Evolutionary conservation across 768 basidiomycete genomes (phyloP).

Genomic region (Lactarius vividus): DNA sequence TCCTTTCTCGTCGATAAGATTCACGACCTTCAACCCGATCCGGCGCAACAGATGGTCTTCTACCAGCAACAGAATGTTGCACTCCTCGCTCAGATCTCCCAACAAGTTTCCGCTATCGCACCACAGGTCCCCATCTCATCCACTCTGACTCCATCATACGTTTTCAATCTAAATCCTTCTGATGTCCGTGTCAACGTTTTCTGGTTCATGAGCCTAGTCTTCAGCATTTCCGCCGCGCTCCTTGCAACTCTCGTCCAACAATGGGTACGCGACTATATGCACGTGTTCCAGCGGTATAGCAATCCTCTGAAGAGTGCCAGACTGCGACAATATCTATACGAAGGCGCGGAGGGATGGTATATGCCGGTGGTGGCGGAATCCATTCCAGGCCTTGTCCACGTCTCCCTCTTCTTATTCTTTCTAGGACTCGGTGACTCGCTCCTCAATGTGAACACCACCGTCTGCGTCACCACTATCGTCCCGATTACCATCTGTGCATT

Average conservation of each 20-base stretch:
- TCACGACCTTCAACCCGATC: slow-evolving; percentile 12
- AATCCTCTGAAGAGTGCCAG: slow-evolving; percentile 36
- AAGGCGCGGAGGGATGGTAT: slow-evolving; percentile 40
- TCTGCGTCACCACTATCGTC: slow-evolving; percentile 8
- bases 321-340: slow-evolving; percentile 39
- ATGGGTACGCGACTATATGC: slow-evolving; percentile 43
- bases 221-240: slow-evolving; percentile 44
- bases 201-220: slow-evolving; percentile 40
- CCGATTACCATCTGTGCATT: slow-evolving; percentile 13
- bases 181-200: slow-evolving; percentile 40
- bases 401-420: slow-evolving; percentile 50
- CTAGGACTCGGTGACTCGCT: slow-evolving; percentile 47
- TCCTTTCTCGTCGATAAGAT: slow-evolving; percentile 12
- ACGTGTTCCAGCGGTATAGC: slow-evolving; percentile 33
- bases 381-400: slow-evolving; percentile 49
- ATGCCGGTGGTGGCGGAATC: slow-evolving; percentile 42
- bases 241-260: slow-evolving; percentile 47
- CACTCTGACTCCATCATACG: neutral
- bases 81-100: slow-evolving; percentile 11
- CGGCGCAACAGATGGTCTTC: neutral
- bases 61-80: slow-evolving; percentile 8
- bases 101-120: neutral
- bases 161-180: slow-evolving; percentile 31
- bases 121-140: neutral
- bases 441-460: slow-evolving; percentile 29